Conservation (phyloP, 2,329 filamentous ascomycete species). For the Aulographum hederae region DNA sequence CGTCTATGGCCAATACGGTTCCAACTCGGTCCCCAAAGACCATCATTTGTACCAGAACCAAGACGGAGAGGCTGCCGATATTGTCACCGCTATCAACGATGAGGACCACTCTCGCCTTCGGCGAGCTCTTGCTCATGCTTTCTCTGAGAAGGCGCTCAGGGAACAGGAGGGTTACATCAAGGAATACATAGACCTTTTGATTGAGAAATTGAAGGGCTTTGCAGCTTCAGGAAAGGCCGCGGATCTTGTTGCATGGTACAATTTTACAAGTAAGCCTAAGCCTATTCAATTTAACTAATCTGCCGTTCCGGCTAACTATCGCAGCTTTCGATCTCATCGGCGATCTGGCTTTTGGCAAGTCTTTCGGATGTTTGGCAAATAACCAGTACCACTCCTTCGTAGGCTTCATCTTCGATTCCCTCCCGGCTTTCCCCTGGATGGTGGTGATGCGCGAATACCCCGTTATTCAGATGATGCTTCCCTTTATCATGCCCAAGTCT, state of each 20-base stretch:
- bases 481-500: too few relatives aligned
- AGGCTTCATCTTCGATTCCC: slow-evolving; percentile 2
- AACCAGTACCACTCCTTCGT: background rate
- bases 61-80: background rate
- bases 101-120: slow-evolving; percentile 3
- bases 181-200: slow-evolving; percentile 4
- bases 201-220: slow-evolving; percentile 9
- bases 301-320: too few relatives aligned
- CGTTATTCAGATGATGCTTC: too few relatives aligned
- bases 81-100: background rate
- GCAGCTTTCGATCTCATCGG: slow-evolving; percentile 11
- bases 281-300: too few relatives aligned
- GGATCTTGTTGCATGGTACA: slow-evolving; percentile 9
- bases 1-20: slow-evolving; percentile 10
- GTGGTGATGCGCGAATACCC: too few relatives aligned
- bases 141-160: slow-evolving; percentile 3
- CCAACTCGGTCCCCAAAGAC: background rate
- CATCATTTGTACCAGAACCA: background rate
- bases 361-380: slow-evolving; percentile 10
- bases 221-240: background rate
- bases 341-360: slow-evolving; percentile 13
- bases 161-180: slow-evolving; percentile 5
- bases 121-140: background rate
- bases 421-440: too few relatives aligned
- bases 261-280: slow-evolving; percentile 14